Conservation (phyloP, 2,329 filamentous ascomycete genomes). For the Celoporthe dispersa region DNA sequence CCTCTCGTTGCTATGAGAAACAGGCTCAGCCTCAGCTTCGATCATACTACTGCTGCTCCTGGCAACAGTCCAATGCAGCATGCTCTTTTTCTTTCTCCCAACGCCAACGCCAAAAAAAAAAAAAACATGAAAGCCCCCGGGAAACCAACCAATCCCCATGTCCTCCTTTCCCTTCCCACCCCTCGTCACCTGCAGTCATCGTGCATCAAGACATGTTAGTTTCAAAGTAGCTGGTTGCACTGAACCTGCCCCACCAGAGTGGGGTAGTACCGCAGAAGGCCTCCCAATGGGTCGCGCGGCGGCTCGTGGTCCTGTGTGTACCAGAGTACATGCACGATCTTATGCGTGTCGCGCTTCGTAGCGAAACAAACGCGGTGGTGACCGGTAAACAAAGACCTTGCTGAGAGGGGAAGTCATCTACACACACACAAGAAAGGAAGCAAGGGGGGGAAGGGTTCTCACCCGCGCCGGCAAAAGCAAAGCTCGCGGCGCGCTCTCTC, state of each 20-base stretch:
- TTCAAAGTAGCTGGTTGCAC: neutral
- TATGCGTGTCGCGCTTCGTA: neutral
- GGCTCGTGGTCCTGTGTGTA: neutral
- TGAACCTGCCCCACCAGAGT: neutral
- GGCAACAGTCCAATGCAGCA: neutral
- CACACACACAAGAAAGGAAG: neutral
- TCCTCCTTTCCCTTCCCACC: too few relatives aligned
- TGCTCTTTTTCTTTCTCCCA: neutral
- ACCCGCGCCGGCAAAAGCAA: neutral
- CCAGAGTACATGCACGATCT: neutral
- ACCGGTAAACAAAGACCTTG: neutral
- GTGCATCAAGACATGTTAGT: constrained; percentile 4
- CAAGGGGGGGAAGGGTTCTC: neutral
- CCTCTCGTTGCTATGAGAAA: neutral
- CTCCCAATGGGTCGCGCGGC: neutral
- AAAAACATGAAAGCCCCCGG: too few relatives aligned
- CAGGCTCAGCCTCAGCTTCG: neutral
- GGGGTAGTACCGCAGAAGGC: too few relatives aligned
- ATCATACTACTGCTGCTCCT: neutral
- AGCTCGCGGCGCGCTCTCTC: neutral
- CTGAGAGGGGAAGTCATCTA: neutral
- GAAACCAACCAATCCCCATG: neutral
- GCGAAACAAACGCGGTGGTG: neutral
- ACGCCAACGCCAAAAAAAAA: neutral
- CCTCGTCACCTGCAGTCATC: constrained; percentile 5